Base-by-base conservation (phyloP, 2,329 filamentous ascomycete species). In the Exophiala xenobiotica region DNA sequence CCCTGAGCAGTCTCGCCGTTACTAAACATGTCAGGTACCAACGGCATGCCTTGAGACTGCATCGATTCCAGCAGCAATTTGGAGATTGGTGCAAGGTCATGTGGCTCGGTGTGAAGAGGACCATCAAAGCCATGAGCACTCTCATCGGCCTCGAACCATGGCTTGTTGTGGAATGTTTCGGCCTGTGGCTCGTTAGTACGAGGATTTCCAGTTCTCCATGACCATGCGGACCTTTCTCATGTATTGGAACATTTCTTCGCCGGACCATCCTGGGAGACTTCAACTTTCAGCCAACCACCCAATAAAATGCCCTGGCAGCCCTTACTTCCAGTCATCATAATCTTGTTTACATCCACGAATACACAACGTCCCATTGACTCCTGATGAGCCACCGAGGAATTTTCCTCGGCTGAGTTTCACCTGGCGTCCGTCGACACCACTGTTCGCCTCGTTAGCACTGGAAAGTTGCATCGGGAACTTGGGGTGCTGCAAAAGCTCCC, bases 1-100 rank as follows among this genome's bases (percentile, higher is more conserved):
- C 78, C 79, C 45, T 80, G 74, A 1, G 78, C 65, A 16, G 72
- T 74, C 23, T 76, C 70, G 14, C 77, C 76, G 19, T 73, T 77
- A 1, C 75, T 74, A 61, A 83, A 83, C 78, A 84, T 82, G 55
- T 85, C 81, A 14, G 73, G 70, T 33, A 79, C 72, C n/a, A 80
- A 68, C 0, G 76, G 74, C 0, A 84, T 64, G 49, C 80, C 80
- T 53, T 76, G 67, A 1, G 76, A 78, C 6, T 78, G 65, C 66
- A 82, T 76, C 0, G 79, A 82, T 41, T 82, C 72, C 22, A 77
- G 67, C 7, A 83, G 64, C 23, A 77, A 69, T 38, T 81, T 66
- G 2, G 79, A 80, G 26, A 84, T 83, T 1, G 80, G 79, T 2
- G 78, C 78, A 1, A 81, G 67, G 53, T 82, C 78, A 53, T 83